A percentile compares a stretch with the other conserved stretches of the same genome.
phyloP scores from a whole-genome alignment of 495 filamentous ascomycete species.

The Talaromyces stipitatus region DNA sequence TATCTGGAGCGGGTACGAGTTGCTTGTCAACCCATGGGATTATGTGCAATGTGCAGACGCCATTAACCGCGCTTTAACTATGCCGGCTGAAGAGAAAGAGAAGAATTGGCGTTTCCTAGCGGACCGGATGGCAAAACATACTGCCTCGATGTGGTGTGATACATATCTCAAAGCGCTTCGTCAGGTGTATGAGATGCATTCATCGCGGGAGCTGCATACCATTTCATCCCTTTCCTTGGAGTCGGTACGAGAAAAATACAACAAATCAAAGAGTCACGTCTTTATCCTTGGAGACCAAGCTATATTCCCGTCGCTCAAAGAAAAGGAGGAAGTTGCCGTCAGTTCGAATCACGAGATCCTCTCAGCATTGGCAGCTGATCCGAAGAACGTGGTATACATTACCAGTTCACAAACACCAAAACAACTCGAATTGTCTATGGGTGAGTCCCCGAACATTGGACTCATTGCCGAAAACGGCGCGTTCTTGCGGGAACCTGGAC shows the following conservation, averaged over 20 bases:
- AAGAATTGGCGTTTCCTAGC: conserved; percentile 65
- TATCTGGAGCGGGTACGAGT: conserved; percentile 62
- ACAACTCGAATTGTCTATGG: conserved; percentile 65
- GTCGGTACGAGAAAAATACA: conserved; percentile 53
- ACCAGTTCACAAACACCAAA: conserved; percentile 73
- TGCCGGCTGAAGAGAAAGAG: conserved; percentile 61
- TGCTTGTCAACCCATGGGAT: conserved; percentile 91
- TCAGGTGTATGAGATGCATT: conserved; percentile 60
- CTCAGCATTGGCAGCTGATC: conserved; percentile 62
- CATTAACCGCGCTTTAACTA: conserved; percentile 67
- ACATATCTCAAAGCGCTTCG: conserved; percentile 53
- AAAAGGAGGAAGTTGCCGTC: conserved; percentile 47
- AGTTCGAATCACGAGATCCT: conserved; percentile 11
- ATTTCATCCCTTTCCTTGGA: conserved; percentile 62
- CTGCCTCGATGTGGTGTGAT: conserved; percentile 67
- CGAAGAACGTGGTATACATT: conserved; percentile 71
- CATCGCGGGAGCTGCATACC: conserved; percentile 59
- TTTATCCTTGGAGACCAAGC: conserved; percentile 83
- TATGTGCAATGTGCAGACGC: conserved; percentile 74
- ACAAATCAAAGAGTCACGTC: conserved; percentile 48
- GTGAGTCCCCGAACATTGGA: conserved; percentile 55
- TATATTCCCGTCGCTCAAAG: conserved; percentile 58
- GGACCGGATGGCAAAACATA: conserved; percentile 60
- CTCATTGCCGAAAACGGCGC: conserved; percentile 87
- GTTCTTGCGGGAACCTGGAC: conserved; percentile 57